These are phyloP conservation scores for Talaromyces borbonicus DNA, from an alignment of 495 filamentous ascomycete genomes.

Conservation along the genomic window DNA sequence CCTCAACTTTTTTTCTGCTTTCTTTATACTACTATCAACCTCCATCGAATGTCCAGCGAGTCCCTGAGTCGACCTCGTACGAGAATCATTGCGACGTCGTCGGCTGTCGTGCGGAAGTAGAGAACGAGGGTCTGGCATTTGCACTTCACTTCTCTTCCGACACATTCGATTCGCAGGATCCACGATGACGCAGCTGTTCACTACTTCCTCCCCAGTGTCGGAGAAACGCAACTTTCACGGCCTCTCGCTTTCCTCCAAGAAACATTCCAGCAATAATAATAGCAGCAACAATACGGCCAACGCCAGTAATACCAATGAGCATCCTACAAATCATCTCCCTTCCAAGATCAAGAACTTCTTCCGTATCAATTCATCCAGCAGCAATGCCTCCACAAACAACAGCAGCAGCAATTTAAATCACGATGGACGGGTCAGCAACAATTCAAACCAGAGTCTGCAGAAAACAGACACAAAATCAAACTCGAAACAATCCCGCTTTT, in stretches of 20 bases:
- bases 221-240: conserved; percentile 40
- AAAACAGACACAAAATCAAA: conserved; percentile 52
- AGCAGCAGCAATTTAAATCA: conserved; percentile 33
- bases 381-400: conserved; percentile 34
- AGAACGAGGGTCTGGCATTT: too few relatives aligned
- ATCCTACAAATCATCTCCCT: conserved; percentile 55
- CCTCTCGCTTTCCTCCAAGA: conserved; percentile 37
- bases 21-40: too few relatives aligned
- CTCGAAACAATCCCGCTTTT: conserved; percentile 76
- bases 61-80: too few relatives aligned
- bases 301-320: conserved; percentile 11
- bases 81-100: too few relatives aligned
- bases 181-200: conserved; percentile 39
- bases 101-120: too few relatives aligned
- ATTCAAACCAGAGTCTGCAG: conserved; percentile 28
- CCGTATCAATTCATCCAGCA: conserved; percentile 71
- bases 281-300: conserved; percentile 10
- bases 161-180: neutral
- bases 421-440: conserved; percentile 14
- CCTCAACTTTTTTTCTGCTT: too few relatives aligned
- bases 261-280: conserved; percentile 22
- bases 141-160: too few relatives aligned
- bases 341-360: conserved; percentile 96
- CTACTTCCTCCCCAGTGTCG: conserved; percentile 34
- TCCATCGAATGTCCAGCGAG: too few relatives aligned